phyloP scores from a whole-genome alignment of 352 stramenopile genomes.

The Phytopythium litorale region DNA sequence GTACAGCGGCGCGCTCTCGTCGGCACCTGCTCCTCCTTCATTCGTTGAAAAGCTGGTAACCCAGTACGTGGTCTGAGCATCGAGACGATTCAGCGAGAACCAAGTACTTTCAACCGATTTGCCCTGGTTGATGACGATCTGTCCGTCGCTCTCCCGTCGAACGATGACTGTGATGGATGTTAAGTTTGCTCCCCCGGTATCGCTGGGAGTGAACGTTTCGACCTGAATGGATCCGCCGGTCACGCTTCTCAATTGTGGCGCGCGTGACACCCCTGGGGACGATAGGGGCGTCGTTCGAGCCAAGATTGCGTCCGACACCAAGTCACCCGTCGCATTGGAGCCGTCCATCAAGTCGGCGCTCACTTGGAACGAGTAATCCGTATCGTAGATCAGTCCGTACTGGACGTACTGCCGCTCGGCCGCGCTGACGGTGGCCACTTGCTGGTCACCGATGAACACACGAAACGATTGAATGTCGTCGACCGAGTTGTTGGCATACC shows the following conservation, averaged over 20 bases:
- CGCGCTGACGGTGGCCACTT: conserved; percentile 4
- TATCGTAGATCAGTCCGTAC: conserved; percentile 30
- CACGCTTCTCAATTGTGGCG: conserved; percentile 10
- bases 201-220: conserved; percentile 13
- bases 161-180: conserved; percentile 21
- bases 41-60: conserved; percentile 32
- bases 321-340: conserved; percentile 6
- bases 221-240: conserved; percentile 18
- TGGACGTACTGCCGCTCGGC: conserved; percentile 17
- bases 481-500: conserved; percentile 12
- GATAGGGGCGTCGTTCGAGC: conserved; percentile 18
- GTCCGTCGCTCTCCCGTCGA: conserved; percentile 9
- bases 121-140: conserved; percentile 7
- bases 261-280: conserved; percentile 7
- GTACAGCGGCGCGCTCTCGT: conserved; percentile 14
- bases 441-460: conserved; percentile 20
- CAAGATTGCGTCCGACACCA: conserved; percentile 29
- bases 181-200: conserved; percentile 35
- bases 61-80: conserved; percentile 27
- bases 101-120: conserved; percentile 6
- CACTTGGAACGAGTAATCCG: conserved; percentile 26
- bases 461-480: conserved; percentile 21
- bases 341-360: conserved; percentile 9
- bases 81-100: conserved; percentile 30
- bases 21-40: conserved; percentile 8